Evolutionary conservation across 441 rosid genomes (phyloP), one percentile per base, ranked within the genome.

Genomic region (Caryocar brasiliense): DNA sequence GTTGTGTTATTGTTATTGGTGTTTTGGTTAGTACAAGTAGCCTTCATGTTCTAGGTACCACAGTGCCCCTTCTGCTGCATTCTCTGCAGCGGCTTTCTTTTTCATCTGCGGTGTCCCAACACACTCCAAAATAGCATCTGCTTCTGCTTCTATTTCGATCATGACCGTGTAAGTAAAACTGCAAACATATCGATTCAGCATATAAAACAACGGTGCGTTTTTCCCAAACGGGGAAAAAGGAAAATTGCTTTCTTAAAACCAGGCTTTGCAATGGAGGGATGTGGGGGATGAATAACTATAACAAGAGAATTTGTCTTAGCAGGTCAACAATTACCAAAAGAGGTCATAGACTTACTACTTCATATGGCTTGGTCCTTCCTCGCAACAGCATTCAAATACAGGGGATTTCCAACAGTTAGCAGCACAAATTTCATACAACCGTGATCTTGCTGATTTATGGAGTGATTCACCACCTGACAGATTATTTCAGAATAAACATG

Each of bases 81-180:
- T 56, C 70, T 92, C 99, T 2, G 97, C 84, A 0, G 97, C 92
- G 38, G 74, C 78, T 72, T 77, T 92, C 85, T 92, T 92, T 21
- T 68, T 81, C 3, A 56, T 36, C 49, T 34, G 67, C 54, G 83
- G 65, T 3, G 58, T 65, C 15, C 96, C 86, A 23, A 58, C 63
- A 67, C 95, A 83, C 59, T 83, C 91, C 64, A 92, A 34, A n/a
- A 61, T 40, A 63, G 51, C 51, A 41, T 67, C 59, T 0, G 80
- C 55, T 10, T 64, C 68, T 40, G 73, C 85, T 58, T 85, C 92
- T 46, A 83, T 72, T 61, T 61, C 75, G 52, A 87, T 50, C 3
- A 52, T 65, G 27, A 78, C 92, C 78, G 68, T 88, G 67, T 41
- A 85, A 3, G 65, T 48, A 71, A 88, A 92, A 47, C 99, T 92